phyloP scores from a whole-genome alignment of 78 protist genomes.

The Neovahlkampfia damariscottae region DNA sequence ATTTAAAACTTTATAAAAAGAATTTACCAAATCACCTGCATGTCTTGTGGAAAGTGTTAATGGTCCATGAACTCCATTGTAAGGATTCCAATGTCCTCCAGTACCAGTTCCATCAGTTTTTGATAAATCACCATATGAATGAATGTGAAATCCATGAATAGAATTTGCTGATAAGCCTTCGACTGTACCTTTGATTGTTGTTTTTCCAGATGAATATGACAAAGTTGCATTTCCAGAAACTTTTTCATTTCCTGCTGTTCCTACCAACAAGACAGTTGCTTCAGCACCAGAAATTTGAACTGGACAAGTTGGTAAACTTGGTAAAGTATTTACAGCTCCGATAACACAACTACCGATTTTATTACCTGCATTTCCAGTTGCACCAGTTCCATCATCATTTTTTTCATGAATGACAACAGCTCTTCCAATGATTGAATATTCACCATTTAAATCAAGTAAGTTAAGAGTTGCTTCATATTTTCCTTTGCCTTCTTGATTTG shows the following conservation, averaged over 20 bases:
- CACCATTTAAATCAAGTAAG: not conserved
- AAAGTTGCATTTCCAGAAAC: not conserved
- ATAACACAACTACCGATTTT: no score
- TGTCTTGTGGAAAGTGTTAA: not conserved
- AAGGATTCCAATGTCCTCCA: not conserved
- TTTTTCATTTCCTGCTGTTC: not conserved
- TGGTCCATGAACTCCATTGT: not conserved
- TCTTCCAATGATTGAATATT: not conserved
- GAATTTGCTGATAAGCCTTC: not conserved
- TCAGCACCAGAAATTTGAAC: no score
- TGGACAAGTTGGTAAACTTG: not conserved
- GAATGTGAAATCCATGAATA: not conserved
- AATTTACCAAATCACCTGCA: not conserved
- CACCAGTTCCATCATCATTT: not conserved
- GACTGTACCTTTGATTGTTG: not conserved
- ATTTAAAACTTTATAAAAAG: no score
- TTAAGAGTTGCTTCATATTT: not conserved
- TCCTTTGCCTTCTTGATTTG: not conserved
- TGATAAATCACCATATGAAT: not conserved
- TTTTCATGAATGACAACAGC: not conserved
- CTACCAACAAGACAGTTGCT: not conserved
- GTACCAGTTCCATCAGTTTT: not conserved
- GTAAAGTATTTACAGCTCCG: not conserved
- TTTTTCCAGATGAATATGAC: not conserved
- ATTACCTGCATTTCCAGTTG: no score